Evolutionary conservation across 495 filamentous ascomycete species (phyloP).

Genomic region (Neurospora sp.): DNA sequence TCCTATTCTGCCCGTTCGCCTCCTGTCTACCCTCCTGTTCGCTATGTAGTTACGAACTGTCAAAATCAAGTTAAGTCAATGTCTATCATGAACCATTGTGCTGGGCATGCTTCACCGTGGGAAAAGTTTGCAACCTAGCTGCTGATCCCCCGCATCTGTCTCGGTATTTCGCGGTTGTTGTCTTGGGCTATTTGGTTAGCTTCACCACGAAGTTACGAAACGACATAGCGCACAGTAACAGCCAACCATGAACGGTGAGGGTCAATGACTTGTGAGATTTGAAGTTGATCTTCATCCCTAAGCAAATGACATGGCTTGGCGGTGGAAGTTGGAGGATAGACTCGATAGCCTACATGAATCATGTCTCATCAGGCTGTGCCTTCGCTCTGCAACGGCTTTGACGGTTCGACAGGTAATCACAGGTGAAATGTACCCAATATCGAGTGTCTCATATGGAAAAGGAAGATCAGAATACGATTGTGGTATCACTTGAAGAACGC

Average conservation of each 20-base stretch:
- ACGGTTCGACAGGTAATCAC: neutral
- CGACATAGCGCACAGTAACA: neutral
- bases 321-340: neutral
- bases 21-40: neutral
- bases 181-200: neutral
- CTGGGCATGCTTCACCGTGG: neutral
- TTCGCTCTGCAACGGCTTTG: neutral
- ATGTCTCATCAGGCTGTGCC: neutral
- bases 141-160: neutral
- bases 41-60: neutral
- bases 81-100: neutral
- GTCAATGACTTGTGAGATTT: neutral
- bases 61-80: neutral
- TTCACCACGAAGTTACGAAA: neutral
- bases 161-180: neutral
- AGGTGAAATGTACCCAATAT: neutral
- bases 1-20: neutral
- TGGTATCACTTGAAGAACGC: neutral
- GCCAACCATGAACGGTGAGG: neutral
- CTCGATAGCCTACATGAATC: neutral
- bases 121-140: neutral
- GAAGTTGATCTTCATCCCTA: neutral
- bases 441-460: neutral
- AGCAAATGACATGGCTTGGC: neutral
- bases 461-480: neutral